phyloP scores from a whole-genome alignment of 345 rosid genomes.

The Triadica sebifera region DNA sequence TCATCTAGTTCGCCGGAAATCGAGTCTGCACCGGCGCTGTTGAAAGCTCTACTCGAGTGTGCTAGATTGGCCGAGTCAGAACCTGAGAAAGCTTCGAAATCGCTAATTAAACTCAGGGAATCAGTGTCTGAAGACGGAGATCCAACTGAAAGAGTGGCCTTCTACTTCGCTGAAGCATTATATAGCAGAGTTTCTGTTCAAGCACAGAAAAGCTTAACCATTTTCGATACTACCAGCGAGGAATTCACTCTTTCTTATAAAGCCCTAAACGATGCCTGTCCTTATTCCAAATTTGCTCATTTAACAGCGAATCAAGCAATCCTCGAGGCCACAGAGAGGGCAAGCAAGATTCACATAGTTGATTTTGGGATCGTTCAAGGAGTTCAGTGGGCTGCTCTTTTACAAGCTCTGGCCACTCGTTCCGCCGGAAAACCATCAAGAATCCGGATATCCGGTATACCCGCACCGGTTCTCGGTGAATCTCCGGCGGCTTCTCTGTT shows the following conservation, averaged over 20 bases:
- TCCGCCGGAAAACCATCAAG: constrained; percentile 63
- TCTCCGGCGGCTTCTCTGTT: constrained; percentile 54
- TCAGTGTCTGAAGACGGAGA: constrained; percentile 66
- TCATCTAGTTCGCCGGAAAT: constrained; percentile 35
- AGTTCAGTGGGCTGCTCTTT: constrained; percentile 87
- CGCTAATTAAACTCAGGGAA: constrained; percentile 49
- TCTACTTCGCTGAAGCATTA: constrained; percentile 75
- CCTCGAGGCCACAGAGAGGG: constrained; percentile 73
- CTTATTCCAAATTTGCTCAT: constrained; percentile 86
- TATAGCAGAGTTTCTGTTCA: constrained; percentile 35
- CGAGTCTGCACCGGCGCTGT: constrained; percentile 48
- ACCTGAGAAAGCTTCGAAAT: constrained; percentile 46
- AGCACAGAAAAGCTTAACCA: constrained; percentile 23
- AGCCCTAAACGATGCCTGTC: constrained; percentile 84
- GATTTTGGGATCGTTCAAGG: constrained; percentile 95
- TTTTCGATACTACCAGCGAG: constrained; percentile 38
- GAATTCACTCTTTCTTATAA: constrained; percentile 65
- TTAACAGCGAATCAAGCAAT: constrained; percentile 92
- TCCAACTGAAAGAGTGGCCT: constrained; percentile 69
- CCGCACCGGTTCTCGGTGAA: constrained; percentile 70
- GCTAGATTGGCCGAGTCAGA: constrained; percentile 60
- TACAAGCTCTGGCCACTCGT: constrained; percentile 85
- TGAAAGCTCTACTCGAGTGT: constrained; percentile 57
- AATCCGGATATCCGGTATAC: constrained; percentile 87
- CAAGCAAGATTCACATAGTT: constrained; percentile 74